phyloP scores from a whole-genome alignment of 2,329 filamentous ascomycete species.

The Alternaria sp. region DNA sequence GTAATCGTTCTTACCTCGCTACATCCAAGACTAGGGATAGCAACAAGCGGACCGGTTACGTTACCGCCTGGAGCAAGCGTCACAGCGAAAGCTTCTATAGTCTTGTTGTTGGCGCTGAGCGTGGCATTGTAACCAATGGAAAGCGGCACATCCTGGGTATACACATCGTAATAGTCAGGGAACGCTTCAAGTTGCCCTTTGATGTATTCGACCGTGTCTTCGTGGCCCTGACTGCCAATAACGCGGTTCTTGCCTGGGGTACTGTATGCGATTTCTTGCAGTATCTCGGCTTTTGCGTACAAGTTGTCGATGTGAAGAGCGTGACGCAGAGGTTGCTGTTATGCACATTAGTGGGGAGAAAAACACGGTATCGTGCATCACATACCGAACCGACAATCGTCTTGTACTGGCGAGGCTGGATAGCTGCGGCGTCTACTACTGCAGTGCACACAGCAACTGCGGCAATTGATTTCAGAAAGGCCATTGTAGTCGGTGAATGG shows the following conservation, averaged over 20 bases:
- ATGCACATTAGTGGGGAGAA: constrained; percentile 3
- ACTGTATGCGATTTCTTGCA: constrained; percentile 53
- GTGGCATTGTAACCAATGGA: constrained; percentile 39
- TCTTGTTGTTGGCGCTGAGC: constrained; percentile 42
- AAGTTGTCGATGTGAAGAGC: constrained; percentile 39
- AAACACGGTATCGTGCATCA: not conserved
- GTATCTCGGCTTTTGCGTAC: constrained; percentile 39
- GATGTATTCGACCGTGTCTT: constrained; percentile 53
- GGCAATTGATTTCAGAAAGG: constrained; percentile 37
- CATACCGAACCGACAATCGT: constrained; percentile 41
- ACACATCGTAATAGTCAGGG: constrained; percentile 51
- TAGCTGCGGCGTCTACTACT: constrained; percentile 31
- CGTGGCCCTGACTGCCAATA: constrained; percentile 52
- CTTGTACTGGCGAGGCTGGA: constrained; percentile 34
- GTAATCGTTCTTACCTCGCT: constrained; percentile 34
- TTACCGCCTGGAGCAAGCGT: constrained; percentile 45
- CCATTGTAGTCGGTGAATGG: constrained; percentile 15
- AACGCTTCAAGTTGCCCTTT: constrained; percentile 41
- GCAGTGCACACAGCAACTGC: constrained; percentile 33
- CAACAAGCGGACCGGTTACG: constrained; percentile 42
- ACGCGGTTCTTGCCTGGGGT: constrained; percentile 53
- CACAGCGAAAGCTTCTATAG: constrained; percentile 38
- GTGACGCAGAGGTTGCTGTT: constrained; percentile 37
- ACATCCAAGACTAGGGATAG: constrained; percentile 48
- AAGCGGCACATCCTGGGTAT: constrained; percentile 41